Conservation (phyloP, 106 monocot species). For the Acanthochlamys bracteata region DNA sequence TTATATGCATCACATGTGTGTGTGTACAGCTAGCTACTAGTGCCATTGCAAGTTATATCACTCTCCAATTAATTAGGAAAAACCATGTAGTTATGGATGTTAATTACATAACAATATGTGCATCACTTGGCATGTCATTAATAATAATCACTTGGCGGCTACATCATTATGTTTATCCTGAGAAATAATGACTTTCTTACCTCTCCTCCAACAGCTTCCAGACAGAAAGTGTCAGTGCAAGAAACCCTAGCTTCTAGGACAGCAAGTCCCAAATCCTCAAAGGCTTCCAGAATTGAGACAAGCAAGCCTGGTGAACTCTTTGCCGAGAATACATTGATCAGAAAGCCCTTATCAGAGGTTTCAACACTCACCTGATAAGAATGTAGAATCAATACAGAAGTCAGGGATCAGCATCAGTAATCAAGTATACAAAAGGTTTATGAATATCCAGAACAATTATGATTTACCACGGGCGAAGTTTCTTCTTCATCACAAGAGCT, state of each 20-base stretch:
- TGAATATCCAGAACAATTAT: no score
- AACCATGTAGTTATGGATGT: no score
- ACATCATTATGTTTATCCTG: background rate
- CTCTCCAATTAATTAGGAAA: no score
- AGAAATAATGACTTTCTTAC: constrained; percentile 27
- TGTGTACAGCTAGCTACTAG: no score
- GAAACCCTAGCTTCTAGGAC: constrained; percentile 89
- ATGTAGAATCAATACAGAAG: background rate
- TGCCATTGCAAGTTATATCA: no score
- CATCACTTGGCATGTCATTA: no score
- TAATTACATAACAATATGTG: no score
- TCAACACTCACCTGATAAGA: constrained; percentile 73
- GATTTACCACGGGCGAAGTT: constrained; percentile 35
- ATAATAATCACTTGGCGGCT: no score
- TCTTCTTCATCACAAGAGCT: constrained; percentile 15
- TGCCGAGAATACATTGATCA: constrained; percentile 63
- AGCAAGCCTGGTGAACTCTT: constrained; percentile 70
- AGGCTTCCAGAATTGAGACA: constrained; percentile 69
- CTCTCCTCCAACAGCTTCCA: constrained; percentile 92
- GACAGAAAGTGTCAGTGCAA: constrained; percentile 69
- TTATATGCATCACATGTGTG: no score
- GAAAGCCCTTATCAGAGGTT: constrained; percentile 64
- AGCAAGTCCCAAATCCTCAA: constrained; percentile 77
- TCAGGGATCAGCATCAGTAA: background rate
- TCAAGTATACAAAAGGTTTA: background rate